These are phyloP conservation scores for Hippophae tibetana DNA, from an alignment of 306 rosid genomes.

Conservation along the genomic window DNA sequence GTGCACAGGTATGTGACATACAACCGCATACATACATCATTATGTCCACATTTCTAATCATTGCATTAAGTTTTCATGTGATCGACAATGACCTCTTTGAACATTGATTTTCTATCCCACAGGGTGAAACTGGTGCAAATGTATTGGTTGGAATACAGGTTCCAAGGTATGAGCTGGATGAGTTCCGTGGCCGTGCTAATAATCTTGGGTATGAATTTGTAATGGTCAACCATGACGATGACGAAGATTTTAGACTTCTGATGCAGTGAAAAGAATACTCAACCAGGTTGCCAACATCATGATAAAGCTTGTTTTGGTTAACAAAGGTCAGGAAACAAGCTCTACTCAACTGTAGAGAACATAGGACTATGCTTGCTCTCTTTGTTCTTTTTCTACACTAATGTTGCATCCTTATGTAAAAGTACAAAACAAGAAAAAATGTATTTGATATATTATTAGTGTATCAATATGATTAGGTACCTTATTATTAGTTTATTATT, in stretches of 20 bases:
- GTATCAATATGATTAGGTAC: too few species aligned
- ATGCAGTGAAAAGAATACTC: conserved; percentile 35
- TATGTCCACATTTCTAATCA: too few species aligned
- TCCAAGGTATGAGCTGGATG: conserved; percentile 41
- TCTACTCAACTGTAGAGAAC: too few species aligned
- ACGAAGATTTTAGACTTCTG: conserved; percentile 49
- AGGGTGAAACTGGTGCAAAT: conserved; percentile 89
- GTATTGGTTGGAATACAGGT: conserved; percentile 86
- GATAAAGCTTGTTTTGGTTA: too few species aligned
- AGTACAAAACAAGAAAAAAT: too few species aligned
- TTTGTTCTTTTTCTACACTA: too few species aligned
- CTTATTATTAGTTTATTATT: too few species aligned
- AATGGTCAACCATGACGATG: conserved; percentile 50
- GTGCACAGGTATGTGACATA: conserved; percentile 53
- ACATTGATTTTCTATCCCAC: conserved; percentile 9
- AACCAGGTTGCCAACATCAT: too few species aligned
- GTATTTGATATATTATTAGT: too few species aligned
- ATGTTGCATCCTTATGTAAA: too few species aligned
- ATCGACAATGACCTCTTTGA: not conserved
- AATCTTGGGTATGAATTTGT: conserved; percentile 57
- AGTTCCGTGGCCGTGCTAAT: conserved; percentile 42
- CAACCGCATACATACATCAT: not conserved
- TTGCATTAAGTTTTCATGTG: not conserved
- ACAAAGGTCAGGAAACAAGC: too few species aligned
- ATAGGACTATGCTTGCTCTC: too few species aligned